Base-by-base conservation (phyloP, 2,329 filamentous ascomycete genomes). In the Emergomyces pasteurianus region DNA sequence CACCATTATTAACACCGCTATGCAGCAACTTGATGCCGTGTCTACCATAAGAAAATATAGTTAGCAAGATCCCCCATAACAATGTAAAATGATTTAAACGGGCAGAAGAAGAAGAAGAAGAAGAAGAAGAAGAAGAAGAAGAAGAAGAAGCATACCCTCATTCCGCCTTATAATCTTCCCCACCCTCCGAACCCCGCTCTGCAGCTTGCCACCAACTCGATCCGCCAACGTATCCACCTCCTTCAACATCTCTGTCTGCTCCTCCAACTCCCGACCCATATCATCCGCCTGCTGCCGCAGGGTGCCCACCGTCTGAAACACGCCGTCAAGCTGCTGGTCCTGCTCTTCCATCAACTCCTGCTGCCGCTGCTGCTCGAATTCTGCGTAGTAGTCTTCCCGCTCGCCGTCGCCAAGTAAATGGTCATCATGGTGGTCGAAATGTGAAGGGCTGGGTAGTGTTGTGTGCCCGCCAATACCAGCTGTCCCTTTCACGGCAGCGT, bases 231-330 rank as follows among this genome's bases (percentile, higher is more conserved):
- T 83, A 74, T 97, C 92, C 47, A 95, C 88, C 58, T 89, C 86
- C 64, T 94, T 86, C 61, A 99, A 80, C 83, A 97, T 87, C 73
- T 91, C 89, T 26, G 82, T 83, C 80, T 99, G 94, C 77, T 99
- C 94, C 75, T 96, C 95, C 53, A 99, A 80, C 78, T 99, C 94
- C 61, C 92, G 81, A 1, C 94, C 92, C 92, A 99, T 99, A 67
- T 91, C 89, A 74, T 95, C 87, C 1, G 94, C 95, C 80, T 97
- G 94, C 71, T 88, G 82, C 60, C 92, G 81, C 71, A 99, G 76
- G 71, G 91, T 96, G 2, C 92, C 92, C 28, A 99, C 94, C 0
- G 92, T 97, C 66, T 86, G 84, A 72, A 95, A 96, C 54, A 99
- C 92, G 18, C 89, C 89, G 71, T 97, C 92, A 1, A 99, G 81